These are phyloP conservation scores for Rhynchosporium graminicola DNA, from an alignment of 2,329 filamentous ascomycete genomes.

Conservation along the genomic window DNA sequence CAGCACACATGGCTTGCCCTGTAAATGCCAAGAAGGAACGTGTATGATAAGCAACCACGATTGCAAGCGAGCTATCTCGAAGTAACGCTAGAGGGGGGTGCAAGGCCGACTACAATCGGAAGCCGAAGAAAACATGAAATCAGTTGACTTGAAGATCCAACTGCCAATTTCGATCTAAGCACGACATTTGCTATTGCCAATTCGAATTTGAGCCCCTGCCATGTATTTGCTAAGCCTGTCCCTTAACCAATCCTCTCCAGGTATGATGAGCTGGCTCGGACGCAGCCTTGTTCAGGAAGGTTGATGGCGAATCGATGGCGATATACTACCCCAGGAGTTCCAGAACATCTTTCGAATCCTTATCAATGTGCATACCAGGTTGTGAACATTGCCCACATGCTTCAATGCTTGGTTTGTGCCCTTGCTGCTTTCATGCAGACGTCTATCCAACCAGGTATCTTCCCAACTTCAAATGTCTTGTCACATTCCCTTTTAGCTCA, in stretches of 20 bases:
- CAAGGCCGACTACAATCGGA: neutral
- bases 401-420: constrained; percentile 1
- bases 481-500: constrained; percentile 24
- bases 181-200: constrained; percentile 1
- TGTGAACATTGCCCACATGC: neutral
- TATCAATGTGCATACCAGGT: neutral
- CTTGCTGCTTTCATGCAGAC: constrained; percentile 6
- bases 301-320: constrained; percentile 7
- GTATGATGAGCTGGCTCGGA: constrained; percentile 6
- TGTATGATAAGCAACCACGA: constrained; percentile 12
- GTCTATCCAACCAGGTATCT: constrained; percentile 6
- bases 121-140: constrained; percentile 4
- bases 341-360: constrained; percentile 1
- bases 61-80: constrained; percentile 10
- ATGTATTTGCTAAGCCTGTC: neutral
- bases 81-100: neutral
- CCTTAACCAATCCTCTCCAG: neutral
- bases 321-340: constrained; percentile 2
- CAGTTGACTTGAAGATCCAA: neutral
- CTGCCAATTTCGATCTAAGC: constrained; percentile 9
- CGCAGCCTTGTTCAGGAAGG: constrained; percentile 11
- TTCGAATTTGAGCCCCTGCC: neutral
- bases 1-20: neutral
- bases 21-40: constrained; percentile 9
- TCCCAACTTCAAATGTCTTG: constrained; percentile 18